phyloP scores from a whole-genome alignment of 2,329 filamentous ascomycete genomes.

The Uncinocarpus reesii region DNA sequence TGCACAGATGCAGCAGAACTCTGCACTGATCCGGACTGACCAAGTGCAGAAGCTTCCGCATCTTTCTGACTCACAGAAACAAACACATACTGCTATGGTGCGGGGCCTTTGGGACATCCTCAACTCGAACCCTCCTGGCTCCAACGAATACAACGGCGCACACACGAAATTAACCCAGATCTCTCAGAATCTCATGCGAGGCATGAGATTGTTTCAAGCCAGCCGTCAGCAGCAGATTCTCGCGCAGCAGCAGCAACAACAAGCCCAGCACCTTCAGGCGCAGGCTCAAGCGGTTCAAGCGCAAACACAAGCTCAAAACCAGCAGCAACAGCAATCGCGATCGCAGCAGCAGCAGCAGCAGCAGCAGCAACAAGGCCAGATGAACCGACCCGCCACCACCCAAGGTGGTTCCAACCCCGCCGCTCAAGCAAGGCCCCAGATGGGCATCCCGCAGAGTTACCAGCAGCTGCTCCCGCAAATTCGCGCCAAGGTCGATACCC shows the following conservation, averaged over 20 bases:
- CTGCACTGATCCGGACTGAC: conserved; percentile 42
- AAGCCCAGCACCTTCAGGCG: conserved; percentile 16
- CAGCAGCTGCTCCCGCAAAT: conserved; percentile 37
- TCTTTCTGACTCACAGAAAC: conserved; percentile 46
- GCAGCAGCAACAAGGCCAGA: conserved; percentile 22
- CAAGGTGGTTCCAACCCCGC: conserved; percentile 3
- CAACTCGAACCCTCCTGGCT: conserved; percentile 41
- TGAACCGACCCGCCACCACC: conserved; percentile 3
- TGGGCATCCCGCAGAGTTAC: conserved; percentile 32
- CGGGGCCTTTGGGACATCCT: conserved; percentile 46
- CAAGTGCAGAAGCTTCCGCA: conserved; percentile 45
- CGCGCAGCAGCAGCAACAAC: conserved; percentile 25
- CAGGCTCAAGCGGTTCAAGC: conserved; percentile 11
- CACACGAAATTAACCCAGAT: conserved; percentile 43
- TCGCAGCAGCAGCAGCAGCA: conserved; percentile 18
- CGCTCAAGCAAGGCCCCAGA: conserved; percentile 20
- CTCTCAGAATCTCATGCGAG: conserved; percentile 44
- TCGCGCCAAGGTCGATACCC: conserved; percentile 37
- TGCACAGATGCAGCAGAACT: conserved; percentile 29
- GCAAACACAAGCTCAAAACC: conserved; percentile 15
- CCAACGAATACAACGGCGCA: conserved; percentile 41
- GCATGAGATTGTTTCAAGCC: conserved; percentile 38
- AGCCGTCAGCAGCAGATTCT: conserved; percentile 22
- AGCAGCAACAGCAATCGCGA: conserved; percentile 23
- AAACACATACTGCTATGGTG: conserved; percentile 46